Evolutionary conservation across 352 stramenopile genomes (phyloP).

Genomic region (Phytophthora sojae): DNA sequence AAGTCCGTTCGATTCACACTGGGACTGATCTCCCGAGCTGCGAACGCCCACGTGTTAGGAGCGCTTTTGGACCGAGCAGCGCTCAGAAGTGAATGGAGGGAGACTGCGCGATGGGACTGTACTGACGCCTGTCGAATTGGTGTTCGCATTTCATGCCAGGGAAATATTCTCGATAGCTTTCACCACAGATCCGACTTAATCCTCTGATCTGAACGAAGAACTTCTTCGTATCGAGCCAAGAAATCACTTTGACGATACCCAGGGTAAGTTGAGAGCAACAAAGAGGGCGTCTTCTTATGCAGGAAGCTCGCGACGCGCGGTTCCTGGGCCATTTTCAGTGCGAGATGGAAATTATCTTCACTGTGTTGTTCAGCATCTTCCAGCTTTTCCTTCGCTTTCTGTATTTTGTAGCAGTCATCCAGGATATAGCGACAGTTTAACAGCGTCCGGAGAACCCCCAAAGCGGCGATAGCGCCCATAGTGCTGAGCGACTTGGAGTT

Average conservation of each 20-base stretch:
- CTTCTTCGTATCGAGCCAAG: conserved; percentile 1
- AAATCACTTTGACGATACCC: conserved; percentile 4
- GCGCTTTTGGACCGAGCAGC: not conserved
- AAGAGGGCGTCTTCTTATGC: conserved; percentile 2
- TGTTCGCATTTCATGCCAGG: not conserved
- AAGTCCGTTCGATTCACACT: not conserved
- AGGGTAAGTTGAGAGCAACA: conserved; percentile 17
- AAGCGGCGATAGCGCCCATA: conserved; percentile 26
- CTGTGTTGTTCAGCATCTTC: not conserved
- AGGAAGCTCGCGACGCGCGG: conserved; percentile 1
- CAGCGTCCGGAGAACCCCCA: conserved; percentile 13
- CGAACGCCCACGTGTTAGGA: not conserved
- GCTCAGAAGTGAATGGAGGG: not conserved
- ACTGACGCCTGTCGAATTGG: not conserved
- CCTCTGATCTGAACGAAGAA: not conserved
- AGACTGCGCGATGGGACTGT: not conserved
- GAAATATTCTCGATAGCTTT: not conserved
- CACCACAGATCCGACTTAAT: not conserved
- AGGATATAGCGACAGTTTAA: conserved; percentile 19
- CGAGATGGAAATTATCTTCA: not conserved
- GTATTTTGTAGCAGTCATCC: conserved; percentile 1
- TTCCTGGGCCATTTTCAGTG: conserved; percentile 4
- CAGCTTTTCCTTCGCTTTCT: conserved; percentile 4
- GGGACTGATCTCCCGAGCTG: not conserved
- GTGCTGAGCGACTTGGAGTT: conserved; percentile 40